These are phyloP conservation scores for Acacia pycnantha DNA, from an alignment of 331 rosid species.

Conservation along the genomic window DNA sequence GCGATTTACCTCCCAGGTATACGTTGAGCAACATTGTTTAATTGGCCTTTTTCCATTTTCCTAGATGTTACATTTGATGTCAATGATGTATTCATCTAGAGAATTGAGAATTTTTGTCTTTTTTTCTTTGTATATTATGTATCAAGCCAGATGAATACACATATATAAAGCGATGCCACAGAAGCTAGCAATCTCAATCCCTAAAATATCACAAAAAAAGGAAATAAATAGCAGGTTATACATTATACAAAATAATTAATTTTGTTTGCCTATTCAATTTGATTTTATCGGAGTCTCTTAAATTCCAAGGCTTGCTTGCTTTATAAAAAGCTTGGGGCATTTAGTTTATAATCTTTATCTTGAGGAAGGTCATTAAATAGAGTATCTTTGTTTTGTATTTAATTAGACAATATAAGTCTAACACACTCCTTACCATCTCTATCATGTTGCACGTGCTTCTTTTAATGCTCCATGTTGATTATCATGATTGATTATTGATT, in stretches of 20 bases:
- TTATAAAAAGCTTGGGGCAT: background rate
- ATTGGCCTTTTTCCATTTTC: conserved; percentile 10
- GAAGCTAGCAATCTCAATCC: background rate
- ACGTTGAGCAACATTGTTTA: conserved; percentile 22
- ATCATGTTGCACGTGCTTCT: conserved; percentile 12
- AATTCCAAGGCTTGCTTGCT: background rate
- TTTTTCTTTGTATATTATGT: background rate
- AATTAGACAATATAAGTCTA: background rate
- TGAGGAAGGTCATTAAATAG: background rate
- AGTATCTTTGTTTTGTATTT: background rate
- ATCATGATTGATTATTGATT: background rate
- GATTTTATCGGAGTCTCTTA: background rate
- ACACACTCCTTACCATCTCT: background rate
- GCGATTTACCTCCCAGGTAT: conserved; percentile 94
- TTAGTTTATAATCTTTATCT: background rate
- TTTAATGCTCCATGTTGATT: background rate
- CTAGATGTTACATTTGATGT: conserved; percentile 22
- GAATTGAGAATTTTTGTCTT: background rate
- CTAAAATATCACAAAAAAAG: background rate
- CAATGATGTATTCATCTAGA: conserved; percentile 10
- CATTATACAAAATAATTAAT: background rate
- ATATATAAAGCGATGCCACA: background rate
- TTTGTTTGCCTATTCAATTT: background rate
- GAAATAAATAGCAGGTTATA: background rate
- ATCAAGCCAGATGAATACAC: background rate